These are phyloP conservation scores for Raphidocelis subcapitata DNA, from an alignment of 139 green algal genomes.

Conservation along the genomic window DNA sequence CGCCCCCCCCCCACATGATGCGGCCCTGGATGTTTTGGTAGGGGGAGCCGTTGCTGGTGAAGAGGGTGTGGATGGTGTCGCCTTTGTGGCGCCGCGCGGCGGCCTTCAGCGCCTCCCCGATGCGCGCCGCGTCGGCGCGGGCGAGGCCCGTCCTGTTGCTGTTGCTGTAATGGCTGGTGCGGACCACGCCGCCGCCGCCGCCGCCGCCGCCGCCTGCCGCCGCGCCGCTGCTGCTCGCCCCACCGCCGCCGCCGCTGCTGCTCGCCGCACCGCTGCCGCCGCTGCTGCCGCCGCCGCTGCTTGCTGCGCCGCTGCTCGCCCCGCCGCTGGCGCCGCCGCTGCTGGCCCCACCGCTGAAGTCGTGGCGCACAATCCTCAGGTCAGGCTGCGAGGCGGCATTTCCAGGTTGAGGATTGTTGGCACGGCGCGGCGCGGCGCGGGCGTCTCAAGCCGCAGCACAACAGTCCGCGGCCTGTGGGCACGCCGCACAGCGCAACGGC, in stretches of 20 bases:
- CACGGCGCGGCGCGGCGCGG: no score
- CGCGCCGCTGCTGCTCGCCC: not conserved
- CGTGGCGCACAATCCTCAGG: no score
- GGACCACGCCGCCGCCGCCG: not conserved
- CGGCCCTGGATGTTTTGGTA: slow-evolving; percentile 91
- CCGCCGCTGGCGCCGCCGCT: not conserved
- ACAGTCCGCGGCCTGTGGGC: no score
- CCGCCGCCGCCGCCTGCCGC: not conserved
- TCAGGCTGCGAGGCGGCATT: no score
- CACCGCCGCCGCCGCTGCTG: not conserved
- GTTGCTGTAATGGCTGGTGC: slow-evolving; percentile 7
- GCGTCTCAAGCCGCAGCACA: no score
- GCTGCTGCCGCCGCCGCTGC: slow-evolving; percentile 1
- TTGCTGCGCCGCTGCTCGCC: not conserved
- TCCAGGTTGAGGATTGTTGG: no score
- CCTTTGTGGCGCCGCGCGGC: not conserved
- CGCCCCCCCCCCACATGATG: slow-evolving; percentile 90
- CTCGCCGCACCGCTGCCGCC: not conserved
- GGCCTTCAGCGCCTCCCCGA: slow-evolving; percentile 10
- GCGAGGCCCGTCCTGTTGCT: slow-evolving; percentile 9
- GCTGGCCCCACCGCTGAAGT: not conserved
- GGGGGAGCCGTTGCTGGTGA: slow-evolving; percentile 80
- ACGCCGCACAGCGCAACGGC: no score
- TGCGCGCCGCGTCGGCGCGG: slow-evolving; percentile 9
- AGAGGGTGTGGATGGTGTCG: slow-evolving; percentile 78